Evolutionary conservation across 345 rosid genomes (phyloP), one percentile per base, ranked within the genome.

Genomic region (Rhodamnia rubescens): DNA sequence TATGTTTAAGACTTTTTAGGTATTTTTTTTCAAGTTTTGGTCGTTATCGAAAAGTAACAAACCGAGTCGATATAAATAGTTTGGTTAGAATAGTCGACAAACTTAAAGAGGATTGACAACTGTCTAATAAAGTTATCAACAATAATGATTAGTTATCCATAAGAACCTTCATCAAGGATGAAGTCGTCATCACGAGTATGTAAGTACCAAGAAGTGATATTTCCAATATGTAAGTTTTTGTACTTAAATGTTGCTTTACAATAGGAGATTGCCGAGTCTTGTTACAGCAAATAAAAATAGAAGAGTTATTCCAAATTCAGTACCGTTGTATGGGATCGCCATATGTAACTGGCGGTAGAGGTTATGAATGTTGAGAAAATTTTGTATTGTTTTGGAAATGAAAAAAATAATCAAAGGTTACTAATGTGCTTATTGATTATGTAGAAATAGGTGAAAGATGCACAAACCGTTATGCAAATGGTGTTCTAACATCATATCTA

Each of bases 161-260:
- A 2, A 64, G 42, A 64, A 64, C 42, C 11, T 29, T 29, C 20
- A 16, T 10, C 5, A 32, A 1, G 75, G 75, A 64, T 64, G 75
- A 64, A 64, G 22, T 64, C 0, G 1, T 15, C 0, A 5, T 6
- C 75, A 29, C 22, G 0, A 0, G 22, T 29, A 14, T 29, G 42
- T 61, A 61, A 61, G 29, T 61, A 29, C 20, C 6, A 0, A 29
- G 4, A 8, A 29, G 6, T 21, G 1, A 64, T 16, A 15, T 29
- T 64, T 64, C 32, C 1, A 3, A 59, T 27, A n/a, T 27, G 2
- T 27, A 59, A n/a, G 18, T 12, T 27, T 59, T 64, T 64, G 5
- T 16, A 29, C 5, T 29, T 29, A 64, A 64, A 61, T 29, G 32
- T 29, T 61, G 42, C 42, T 29, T 29, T 29, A 9, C 32, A 61